Evolutionary conservation across 2,329 filamentous ascomycete species (phyloP).

Genomic region (Pyrenophora teres): DNA sequence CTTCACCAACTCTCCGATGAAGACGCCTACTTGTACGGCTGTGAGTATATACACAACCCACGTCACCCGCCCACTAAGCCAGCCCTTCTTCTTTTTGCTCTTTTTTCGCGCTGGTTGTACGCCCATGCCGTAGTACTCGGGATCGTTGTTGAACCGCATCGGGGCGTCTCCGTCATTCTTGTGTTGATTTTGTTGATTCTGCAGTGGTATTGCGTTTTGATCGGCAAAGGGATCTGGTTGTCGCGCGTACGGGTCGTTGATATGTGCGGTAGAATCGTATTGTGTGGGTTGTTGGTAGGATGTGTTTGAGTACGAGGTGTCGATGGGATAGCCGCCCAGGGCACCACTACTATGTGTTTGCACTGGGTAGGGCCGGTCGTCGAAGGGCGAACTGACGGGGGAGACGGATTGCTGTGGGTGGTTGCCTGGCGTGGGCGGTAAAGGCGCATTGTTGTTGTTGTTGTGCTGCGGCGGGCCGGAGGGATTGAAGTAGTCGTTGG

Average conservation of each 20-base stretch:
- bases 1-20: constrained; percentile 84
- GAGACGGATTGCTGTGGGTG: constrained; percentile 41
- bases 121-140: constrained; percentile 43
- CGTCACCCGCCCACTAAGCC: constrained; percentile 65
- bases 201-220: constrained; percentile 55
- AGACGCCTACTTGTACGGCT: constrained; percentile 77
- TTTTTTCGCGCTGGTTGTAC: constrained; percentile 17
- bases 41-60: constrained; percentile 85
- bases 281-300: constrained; percentile 25
- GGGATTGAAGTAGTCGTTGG: constrained; percentile 65
- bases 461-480: constrained; percentile 31
- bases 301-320: constrained; percentile 61
- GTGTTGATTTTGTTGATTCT: constrained; percentile 43
- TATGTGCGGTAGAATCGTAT: constrained; percentile 37
- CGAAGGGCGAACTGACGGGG: constrained; percentile 39
- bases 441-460: constrained; percentile 38
- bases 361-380: constrained; percentile 51
- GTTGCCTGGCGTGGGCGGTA: constrained; percentile 39
- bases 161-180: constrained; percentile 46
- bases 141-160: constrained; percentile 46
- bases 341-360: constrained; percentile 51
- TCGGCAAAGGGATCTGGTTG: constrained; percentile 60
- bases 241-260: constrained; percentile 39
- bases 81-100: constrained; percentile 54
- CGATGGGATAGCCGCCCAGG: constrained; percentile 57